Evolutionary conservation across 208 protist genomes (phyloP), one percentile per base, ranked within the genome.

Genomic region (Wallacemonas sp.): DNA sequence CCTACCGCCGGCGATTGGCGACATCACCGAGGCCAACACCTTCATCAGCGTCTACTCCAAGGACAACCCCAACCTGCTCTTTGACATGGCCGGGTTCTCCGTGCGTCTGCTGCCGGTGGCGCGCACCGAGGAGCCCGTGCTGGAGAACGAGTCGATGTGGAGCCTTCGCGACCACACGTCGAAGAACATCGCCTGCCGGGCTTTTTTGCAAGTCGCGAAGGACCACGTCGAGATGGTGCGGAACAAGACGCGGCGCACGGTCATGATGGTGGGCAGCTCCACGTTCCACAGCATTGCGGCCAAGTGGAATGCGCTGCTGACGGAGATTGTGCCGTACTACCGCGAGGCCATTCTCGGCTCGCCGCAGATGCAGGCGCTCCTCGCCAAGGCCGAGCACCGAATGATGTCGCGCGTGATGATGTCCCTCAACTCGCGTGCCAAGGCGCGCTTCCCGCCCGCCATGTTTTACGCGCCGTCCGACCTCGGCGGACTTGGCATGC

Each of bases 321-420:
- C 99, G 50, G 97, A 99, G 61, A 89, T 99, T 32, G 99, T 99
- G 74, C 99, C 99, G 8, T 99, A 99, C 88, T 99, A 98, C 86
- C 87, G 99, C 69, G 99, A 99, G 86, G 99, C 99, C 22, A 98
- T 99, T 36, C 82, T 99, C 32, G 89, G 98, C 38, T 98, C 97
- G 7, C 90, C 96, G 67, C 97, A 99, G 82, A 86, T 99, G 64
- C 96, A 99, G 32, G 97, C 99, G 57, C 79, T 99, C 33, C 87
- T 99, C 5, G 99, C 99, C 33, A 98, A 98, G 76, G 99, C 98
- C 66, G 99, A 99, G 84, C 99, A 99, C 87, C 99, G 99, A 76
- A 99, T 99, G 86, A 99, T 99, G 91, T 99, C 98, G 12, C 92
- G 99, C 45, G 96, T 99, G 66, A 99, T 99, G 96, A 99, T 99